Evolutionary conservation across 345 rosid genomes (phyloP).

Genomic region (Anacardium occidentale): DNA sequence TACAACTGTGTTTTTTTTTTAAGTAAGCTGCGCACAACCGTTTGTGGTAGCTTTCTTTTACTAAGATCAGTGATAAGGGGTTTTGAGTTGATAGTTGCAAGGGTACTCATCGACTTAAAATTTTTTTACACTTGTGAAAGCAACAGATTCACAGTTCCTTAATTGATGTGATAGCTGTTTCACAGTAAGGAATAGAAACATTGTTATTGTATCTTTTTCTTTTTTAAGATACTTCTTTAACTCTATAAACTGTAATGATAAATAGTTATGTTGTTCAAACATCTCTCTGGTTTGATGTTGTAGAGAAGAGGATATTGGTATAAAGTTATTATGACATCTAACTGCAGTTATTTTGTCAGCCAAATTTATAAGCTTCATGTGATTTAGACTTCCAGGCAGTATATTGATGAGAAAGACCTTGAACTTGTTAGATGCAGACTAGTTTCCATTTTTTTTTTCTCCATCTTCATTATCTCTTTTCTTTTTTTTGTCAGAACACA

Average conservation of each 20-base stretch:
- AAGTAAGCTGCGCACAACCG: too few relatives aligned
- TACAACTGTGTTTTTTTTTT: too few relatives aligned
- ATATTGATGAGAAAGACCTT: neutral
- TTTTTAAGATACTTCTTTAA: neutral
- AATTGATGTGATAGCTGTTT: neutral
- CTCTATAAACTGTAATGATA: neutral
- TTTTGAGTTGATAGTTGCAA: neutral
- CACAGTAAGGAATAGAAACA: neutral
- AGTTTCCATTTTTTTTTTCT: neutral
- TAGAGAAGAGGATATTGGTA: neutral
- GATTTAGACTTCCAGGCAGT: neutral
- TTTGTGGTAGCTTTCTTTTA: neutral
- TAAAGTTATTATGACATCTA: neutral
- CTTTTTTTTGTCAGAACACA: constrained; percentile 56
- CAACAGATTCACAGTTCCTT: neutral
- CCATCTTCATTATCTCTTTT: constrained; percentile 4
- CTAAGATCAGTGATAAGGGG: neutral
- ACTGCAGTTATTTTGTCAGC: neutral
- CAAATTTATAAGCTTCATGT: neutral
- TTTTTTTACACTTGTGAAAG: neutral
- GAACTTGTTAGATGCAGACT: neutral
- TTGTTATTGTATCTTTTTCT: neutral
- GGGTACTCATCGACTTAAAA: neutral
- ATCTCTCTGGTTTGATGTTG: neutral
- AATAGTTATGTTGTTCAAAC: neutral